Evolutionary conservation across 1,284 basidiomycete species (phyloP).

Genomic region (Puccinia horiana): DNA sequence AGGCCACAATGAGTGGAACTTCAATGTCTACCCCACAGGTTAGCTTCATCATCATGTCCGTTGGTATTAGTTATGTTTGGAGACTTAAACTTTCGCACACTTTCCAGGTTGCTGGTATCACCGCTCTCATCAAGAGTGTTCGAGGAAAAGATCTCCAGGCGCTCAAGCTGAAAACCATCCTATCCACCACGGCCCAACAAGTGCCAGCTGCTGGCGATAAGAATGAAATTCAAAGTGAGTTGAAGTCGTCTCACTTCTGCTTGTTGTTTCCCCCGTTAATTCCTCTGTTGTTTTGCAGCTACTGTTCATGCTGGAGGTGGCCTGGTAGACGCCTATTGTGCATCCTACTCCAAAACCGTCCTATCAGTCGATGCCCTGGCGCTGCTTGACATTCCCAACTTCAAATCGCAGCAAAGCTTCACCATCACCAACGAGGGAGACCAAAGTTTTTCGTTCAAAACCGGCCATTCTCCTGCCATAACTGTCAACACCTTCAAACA

Average conservation of each 20-base stretch:
- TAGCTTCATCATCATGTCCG: background rate
- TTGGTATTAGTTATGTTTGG: background rate
- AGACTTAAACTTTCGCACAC: background rate
- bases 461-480: constrained; percentile 21
- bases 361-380: constrained; percentile 20
- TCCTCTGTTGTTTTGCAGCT: background rate
- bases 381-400: constrained; percentile 26
- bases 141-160: constrained; percentile 18
- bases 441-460: constrained; percentile 25
- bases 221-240: constrained; percentile 23
- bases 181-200: constrained; percentile 31
- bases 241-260: background rate
- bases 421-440: constrained; percentile 38
- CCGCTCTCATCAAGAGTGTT: constrained; percentile 16
- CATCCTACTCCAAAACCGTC: constrained; percentile 22
- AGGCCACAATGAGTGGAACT: constrained; percentile 41
- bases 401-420: constrained; percentile 29
- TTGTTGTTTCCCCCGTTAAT: background rate
- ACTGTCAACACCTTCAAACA: constrained; percentile 31
- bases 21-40: constrained; percentile 47
- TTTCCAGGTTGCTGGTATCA: constrained; percentile 41
- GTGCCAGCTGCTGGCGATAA: background rate
- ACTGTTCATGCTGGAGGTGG: constrained; percentile 44
- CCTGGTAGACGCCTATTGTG: constrained; percentile 40
- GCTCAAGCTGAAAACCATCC: constrained; percentile 13